Conservation (phyloP, 1,284 basidiomycete genomes). For the Anthracocystis setariae region DNA sequence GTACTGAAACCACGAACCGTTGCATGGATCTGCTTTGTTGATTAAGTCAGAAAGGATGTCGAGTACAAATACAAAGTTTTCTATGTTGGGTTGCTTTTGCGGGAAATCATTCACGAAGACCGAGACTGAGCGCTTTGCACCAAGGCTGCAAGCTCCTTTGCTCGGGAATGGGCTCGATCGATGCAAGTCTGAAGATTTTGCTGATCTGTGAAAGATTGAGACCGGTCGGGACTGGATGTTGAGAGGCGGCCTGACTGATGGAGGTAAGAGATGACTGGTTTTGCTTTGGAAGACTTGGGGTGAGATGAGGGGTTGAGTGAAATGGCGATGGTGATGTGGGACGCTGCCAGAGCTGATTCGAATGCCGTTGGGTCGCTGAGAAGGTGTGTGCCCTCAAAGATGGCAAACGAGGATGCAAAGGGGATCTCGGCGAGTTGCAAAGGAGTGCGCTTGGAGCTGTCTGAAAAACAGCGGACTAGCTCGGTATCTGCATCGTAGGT, state of each 20-base stretch:
- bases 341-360: slow-evolving; percentile 80
- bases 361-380: slow-evolving; percentile 87
- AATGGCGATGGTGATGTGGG: slow-evolving; percentile 46
- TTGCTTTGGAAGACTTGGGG: slow-evolving; percentile 10
- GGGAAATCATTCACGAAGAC: slow-evolving; percentile 2
- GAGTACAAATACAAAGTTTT: slow-evolving; percentile 49
- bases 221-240: slow-evolving; percentile 7
- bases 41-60: slow-evolving; percentile 12
- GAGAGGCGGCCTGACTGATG: slow-evolving; percentile 36
- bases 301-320: slow-evolving; percentile 10
- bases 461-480: slow-evolving; percentile 75
- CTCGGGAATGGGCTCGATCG: slow-evolving; percentile 22
- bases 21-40: neutral
- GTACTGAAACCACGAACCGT: neutral
- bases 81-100: too few relatives aligned
- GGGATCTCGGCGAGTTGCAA: slow-evolving; percentile 73
- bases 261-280: slow-evolving; percentile 26
- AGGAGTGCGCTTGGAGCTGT: slow-evolving; percentile 69
- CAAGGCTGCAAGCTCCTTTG: slow-evolving; percentile 11
- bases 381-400: slow-evolving; percentile 78
- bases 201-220: slow-evolving; percentile 16
- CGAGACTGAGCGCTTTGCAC: slow-evolving; percentile 21
- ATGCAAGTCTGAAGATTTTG: slow-evolving; percentile 41
- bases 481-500: slow-evolving; percentile 77
- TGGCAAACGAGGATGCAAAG: slow-evolving; percentile 79